phyloP scores from a whole-genome alignment of 208 protist species.

The Spongospora subterranea region DNA sequence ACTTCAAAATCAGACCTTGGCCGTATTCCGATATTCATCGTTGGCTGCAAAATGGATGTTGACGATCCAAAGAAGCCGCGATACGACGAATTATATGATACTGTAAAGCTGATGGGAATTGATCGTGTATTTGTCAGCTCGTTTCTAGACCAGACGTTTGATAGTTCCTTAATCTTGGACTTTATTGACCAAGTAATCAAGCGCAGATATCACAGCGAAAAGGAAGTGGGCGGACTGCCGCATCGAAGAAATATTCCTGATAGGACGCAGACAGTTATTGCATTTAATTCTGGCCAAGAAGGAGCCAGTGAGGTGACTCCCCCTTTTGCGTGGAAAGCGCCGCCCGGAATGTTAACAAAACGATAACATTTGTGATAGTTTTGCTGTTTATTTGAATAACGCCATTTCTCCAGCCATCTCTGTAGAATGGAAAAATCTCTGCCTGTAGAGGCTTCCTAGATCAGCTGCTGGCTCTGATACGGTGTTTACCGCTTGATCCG shows the following conservation, averaged over 20 bases:
- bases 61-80: conserved; percentile 12
- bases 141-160: background rate
- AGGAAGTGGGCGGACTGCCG: background rate
- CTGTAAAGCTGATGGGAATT: conserved; percentile 31
- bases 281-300: background rate
- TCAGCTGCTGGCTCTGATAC: too few relatives aligned
- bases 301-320: background rate
- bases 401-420: too few relatives aligned
- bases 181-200: conserved; percentile 47
- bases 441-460: too few relatives aligned
- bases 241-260: background rate
- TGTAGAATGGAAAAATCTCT: too few relatives aligned
- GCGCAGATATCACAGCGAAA: background rate
- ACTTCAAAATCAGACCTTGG: background rate
- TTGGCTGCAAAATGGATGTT: conserved; percentile 36
- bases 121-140: conserved; percentile 6
- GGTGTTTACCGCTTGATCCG: too few relatives aligned
- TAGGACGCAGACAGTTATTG: conserved; percentile 8
- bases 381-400: too few relatives aligned
- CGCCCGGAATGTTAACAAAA: too few relatives aligned
- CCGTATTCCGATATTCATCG: conserved; percentile 26
- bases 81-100: conserved; percentile 43
- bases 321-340: background rate
- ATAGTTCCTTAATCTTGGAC: background rate
- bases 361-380: too few relatives aligned